Conservation (phyloP, 1,139 yeast genomes). For the Tardiomyces digboiensis region DNA sequence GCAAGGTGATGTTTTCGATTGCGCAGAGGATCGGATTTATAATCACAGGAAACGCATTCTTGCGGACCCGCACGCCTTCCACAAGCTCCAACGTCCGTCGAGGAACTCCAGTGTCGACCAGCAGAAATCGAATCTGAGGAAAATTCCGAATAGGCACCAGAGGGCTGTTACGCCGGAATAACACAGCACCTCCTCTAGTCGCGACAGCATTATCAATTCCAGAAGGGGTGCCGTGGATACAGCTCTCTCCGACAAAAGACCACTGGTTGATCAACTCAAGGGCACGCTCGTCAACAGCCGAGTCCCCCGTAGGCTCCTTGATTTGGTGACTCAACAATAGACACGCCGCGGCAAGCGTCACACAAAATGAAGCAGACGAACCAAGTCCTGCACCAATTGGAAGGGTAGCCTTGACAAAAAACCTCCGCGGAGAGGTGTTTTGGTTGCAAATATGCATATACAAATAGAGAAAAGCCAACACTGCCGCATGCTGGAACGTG, state of each 20-base stretch:
- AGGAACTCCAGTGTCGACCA: constrained; percentile 81
- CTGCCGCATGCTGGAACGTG: constrained; percentile 68
- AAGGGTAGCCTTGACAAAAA: constrained; percentile 67
- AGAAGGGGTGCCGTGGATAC: constrained; percentile 95
- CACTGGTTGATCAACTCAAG: constrained; percentile 65
- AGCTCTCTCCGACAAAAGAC: constrained; percentile 91
- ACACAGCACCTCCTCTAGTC: constrained; percentile 91
- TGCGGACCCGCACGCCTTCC: constrained; percentile 56
- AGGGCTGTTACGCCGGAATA: constrained; percentile 52
- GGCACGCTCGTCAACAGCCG: constrained; percentile 31
- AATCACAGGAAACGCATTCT: constrained; percentile 44
- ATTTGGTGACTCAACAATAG: constrained; percentile 53
- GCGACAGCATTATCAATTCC: constrained; percentile 98
- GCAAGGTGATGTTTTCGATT: constrained; percentile 38
- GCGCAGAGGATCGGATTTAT: constrained; percentile 49
- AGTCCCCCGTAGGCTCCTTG: constrained; percentile 4
- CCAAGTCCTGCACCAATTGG: constrained; percentile 99
- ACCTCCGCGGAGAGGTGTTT: constrained; percentile 41
- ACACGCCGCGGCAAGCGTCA: constrained; percentile 72
- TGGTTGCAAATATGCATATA: constrained; percentile 49
- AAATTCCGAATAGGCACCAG: constrained; percentile 42
- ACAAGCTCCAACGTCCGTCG: constrained; percentile 83
- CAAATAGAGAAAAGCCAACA: constrained; percentile 75
- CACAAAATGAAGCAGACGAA: constrained; percentile 86
- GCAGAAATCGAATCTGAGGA: constrained; percentile 64